Conservation (phyloP, 164 flowering plant genomes). For the Annona squamosa region DNA sequence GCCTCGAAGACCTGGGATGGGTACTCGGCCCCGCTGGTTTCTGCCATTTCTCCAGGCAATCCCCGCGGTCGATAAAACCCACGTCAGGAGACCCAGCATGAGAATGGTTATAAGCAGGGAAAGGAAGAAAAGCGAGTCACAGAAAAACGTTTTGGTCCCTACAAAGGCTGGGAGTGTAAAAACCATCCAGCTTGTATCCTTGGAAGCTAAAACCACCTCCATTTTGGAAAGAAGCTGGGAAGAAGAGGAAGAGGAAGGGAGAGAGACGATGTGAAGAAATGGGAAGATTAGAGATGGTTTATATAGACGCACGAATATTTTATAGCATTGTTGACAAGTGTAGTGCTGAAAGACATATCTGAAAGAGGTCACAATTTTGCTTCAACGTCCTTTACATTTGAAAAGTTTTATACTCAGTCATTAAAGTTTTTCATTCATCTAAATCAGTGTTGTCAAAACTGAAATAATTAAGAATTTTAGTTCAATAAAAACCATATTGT, state of each 20-base stretch:
- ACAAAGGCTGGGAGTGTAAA: slow-evolving; percentile 39
- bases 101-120: slow-evolving; percentile 16
- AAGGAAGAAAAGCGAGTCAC: slow-evolving; percentile 21
- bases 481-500: too few relatives aligned
- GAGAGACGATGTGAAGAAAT: too few relatives aligned
- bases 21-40: slow-evolving; percentile 24
- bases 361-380: too few relatives aligned
- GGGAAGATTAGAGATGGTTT: too few relatives aligned
- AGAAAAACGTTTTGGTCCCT: slow-evolving; percentile 20
- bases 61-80: slow-evolving; percentile 52
- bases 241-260: background rate
- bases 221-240: slow-evolving; percentile 1
- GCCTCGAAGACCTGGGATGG: slow-evolving; percentile 56
- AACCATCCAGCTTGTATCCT: slow-evolving; percentile 49
- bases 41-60: slow-evolving; percentile 59
- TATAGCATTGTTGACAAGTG: too few relatives aligned
- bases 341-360: too few relatives aligned
- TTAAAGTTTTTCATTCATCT: too few relatives aligned
- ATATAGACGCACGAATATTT: too few relatives aligned
- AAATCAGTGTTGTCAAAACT: too few relatives aligned
- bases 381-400: too few relatives aligned
- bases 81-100: slow-evolving; percentile 26
- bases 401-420: too few relatives aligned
- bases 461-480: too few relatives aligned
- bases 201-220: slow-evolving; percentile 16